A percentile compares a stretch with the other conserved stretches of the same genome.
Evolutionary conservation across 768 basidiomycete genomes (phyloP).

Genomic region (Mrakia blollopis): DNA sequence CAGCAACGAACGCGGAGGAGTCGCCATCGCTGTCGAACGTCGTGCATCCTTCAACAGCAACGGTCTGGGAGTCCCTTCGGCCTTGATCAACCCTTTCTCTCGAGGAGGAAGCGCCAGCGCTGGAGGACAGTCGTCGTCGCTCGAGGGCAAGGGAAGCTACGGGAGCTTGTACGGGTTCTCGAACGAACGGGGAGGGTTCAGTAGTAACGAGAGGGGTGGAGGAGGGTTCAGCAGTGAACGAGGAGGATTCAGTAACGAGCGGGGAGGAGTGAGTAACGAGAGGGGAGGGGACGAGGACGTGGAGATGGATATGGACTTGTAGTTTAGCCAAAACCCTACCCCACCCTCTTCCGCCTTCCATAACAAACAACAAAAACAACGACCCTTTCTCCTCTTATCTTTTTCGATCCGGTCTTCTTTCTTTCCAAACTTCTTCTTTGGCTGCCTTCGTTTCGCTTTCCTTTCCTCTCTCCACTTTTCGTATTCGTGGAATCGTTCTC

Average conservation of each 20-base stretch:
- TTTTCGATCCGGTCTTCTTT: background rate
- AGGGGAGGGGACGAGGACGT: background rate
- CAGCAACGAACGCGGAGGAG: background rate
- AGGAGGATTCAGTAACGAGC: constrained; percentile 6
- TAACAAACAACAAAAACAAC: background rate
- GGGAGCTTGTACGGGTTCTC: background rate
- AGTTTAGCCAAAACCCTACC: background rate
- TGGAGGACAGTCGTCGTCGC: background rate
- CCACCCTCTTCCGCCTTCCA: background rate
- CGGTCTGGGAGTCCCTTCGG: background rate
- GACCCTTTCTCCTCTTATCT: background rate
- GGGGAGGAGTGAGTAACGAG: background rate
- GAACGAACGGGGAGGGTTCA: constrained; percentile 8
- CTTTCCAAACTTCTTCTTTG: background rate
- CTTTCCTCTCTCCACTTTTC: background rate
- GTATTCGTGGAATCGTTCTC: background rate
- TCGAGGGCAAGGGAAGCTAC: background rate
- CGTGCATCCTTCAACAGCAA: background rate
- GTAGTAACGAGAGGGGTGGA: background rate
- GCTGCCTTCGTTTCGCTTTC: background rate
- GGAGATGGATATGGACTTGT: constrained; percentile 1
- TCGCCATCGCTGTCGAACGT: background rate
- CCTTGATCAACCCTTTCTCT: background rate
- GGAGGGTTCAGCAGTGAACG: constrained; percentile 4
- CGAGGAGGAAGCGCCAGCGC: background rate